Conservation (phyloP, 2,329 filamentous ascomycete genomes). For the Graphilbum sp. region DNA sequence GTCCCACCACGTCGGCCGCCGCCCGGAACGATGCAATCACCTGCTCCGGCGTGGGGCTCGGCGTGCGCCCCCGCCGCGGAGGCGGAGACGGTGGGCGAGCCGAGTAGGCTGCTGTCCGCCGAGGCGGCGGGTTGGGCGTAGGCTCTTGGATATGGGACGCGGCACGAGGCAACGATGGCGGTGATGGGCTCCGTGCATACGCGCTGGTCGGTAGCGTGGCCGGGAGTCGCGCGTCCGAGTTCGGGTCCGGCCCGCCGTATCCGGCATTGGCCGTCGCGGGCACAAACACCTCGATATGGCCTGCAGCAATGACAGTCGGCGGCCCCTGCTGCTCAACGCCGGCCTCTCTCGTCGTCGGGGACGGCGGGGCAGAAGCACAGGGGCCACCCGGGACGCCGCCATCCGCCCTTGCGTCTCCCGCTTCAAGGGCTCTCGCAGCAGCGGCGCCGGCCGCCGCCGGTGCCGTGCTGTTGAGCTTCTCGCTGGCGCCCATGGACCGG, state of each 20-base stretch:
- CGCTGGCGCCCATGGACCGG: not conserved
- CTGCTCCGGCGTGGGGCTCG: slow-evolving; percentile 25
- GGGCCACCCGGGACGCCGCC: slow-evolving; percentile 1
- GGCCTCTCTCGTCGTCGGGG: not conserved
- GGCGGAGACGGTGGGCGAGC: not conserved
- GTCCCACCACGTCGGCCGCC: slow-evolving; percentile 27
- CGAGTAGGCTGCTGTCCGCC: too few relatives aligned
- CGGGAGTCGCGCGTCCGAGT: too few relatives aligned
- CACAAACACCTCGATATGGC: not conserved
- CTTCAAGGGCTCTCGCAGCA: not conserved
- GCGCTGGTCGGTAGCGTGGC: too few relatives aligned
- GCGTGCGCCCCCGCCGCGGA: slow-evolving; percentile 3
- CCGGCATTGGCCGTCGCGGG: not conserved
- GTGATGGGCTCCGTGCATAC: too few relatives aligned
- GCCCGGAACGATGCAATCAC: slow-evolving; percentile 31
- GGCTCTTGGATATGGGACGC: too few relatives aligned
- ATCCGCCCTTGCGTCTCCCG: too few relatives aligned
- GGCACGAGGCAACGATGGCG: too few relatives aligned
- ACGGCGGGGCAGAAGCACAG: not conserved
- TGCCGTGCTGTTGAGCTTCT: not conserved
- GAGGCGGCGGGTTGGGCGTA: too few relatives aligned
- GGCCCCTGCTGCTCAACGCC: too few relatives aligned
- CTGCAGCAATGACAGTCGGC: not conserved
- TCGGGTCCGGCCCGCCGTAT: too few relatives aligned
- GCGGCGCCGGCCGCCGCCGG: not conserved